Conservation (phyloP, 805 yeast genomes). For the Blastobotrys terrestris region DNA sequence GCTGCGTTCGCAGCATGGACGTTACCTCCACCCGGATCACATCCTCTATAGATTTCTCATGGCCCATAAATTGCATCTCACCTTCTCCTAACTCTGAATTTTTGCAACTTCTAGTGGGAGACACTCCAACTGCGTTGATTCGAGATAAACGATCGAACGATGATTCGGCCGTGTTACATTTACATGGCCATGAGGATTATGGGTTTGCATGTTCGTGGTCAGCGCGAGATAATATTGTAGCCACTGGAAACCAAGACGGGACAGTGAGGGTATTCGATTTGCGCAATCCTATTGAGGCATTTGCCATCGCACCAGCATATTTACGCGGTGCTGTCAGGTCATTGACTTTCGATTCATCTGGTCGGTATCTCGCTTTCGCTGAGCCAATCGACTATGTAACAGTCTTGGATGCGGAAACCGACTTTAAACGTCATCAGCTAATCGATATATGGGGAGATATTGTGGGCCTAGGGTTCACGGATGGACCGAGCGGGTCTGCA, state of each 20-base stretch:
- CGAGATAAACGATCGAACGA: constrained; percentile 37
- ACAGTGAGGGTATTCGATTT: constrained; percentile 49
- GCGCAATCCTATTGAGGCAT: constrained; percentile 30
- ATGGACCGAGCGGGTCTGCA: constrained; percentile 33
- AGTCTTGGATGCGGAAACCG: constrained; percentile 33
- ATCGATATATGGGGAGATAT: constrained; percentile 54
- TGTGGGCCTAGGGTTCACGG: constrained; percentile 47
- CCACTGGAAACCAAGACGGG: constrained; percentile 59
- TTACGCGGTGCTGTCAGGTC: constrained; percentile 49
- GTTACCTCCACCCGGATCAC: constrained; percentile 21
- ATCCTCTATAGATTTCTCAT: constrained; percentile 30
- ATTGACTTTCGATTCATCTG: constrained; percentile 42
- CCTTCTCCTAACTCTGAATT: constrained; percentile 39
- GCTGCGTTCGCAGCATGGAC: constrained; percentile 38
- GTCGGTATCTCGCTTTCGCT: constrained; percentile 47
- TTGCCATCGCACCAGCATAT: constrained; percentile 27
- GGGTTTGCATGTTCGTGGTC: constrained; percentile 60
- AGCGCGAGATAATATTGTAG: constrained; percentile 34
- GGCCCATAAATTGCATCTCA: constrained; percentile 47
- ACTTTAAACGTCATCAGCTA: constrained; percentile 34
- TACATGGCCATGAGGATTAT: constrained; percentile 48
- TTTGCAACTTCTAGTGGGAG: constrained; percentile 47
- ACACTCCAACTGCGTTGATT: constrained; percentile 38
- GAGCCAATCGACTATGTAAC: constrained; percentile 57
- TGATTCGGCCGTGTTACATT: constrained; percentile 16